Evolutionary conservation across 805 yeast species (phyloP).

Genomic region (Starmerella ratchasimensis): DNA sequence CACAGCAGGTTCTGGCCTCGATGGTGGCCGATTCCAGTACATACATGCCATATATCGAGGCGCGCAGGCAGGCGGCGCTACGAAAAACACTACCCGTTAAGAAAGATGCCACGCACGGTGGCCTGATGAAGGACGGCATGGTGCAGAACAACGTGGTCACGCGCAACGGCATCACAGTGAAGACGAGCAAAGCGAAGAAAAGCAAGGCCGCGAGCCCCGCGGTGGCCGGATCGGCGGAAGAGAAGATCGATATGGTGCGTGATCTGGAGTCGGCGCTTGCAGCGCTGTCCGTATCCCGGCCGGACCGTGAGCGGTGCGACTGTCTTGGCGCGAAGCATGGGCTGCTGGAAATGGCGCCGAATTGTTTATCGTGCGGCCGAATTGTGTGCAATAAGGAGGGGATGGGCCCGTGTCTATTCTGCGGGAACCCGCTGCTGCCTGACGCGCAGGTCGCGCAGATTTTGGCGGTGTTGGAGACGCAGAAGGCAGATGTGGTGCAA

Average conservation of each 20-base stretch:
- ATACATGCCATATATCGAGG: slow-evolving; percentile 11
- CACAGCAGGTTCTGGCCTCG: slow-evolving; percentile 13
- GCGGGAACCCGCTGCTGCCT: slow-evolving; percentile 56
- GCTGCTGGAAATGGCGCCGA: slow-evolving; percentile 77
- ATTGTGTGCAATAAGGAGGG: slow-evolving; percentile 87
- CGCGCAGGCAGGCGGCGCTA: slow-evolving; percentile 4
- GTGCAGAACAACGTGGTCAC: not conserved
- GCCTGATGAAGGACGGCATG: not conserved
- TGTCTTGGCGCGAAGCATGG: slow-evolving; percentile 88
- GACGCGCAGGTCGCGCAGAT: slow-evolving; percentile 46
- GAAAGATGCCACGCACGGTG: slow-evolving; percentile 1
- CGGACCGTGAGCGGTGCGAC: slow-evolving; percentile 40
- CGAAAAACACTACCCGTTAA: slow-evolving; percentile 1
- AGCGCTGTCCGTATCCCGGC: slow-evolving; percentile 34
- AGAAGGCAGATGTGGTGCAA: slow-evolving; percentile 31
- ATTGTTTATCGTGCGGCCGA: slow-evolving; percentile 87
- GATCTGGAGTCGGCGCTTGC: slow-evolving; percentile 53
- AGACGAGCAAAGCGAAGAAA: not conserved
- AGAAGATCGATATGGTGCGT: slow-evolving; percentile 41
- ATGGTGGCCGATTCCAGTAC: slow-evolving; percentile 12
- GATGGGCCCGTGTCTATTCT: slow-evolving; percentile 72
- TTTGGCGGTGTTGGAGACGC: slow-evolving; percentile 43
- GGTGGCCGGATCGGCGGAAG: slow-evolving; percentile 14
- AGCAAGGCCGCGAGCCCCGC: too few species aligned
- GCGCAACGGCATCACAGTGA: slow-evolving; percentile 2